A percentile compares a stretch with the other conserved stretches of the same genome.
Conservation (phyloP, 2,329 filamentous ascomycete genomes). For the Fusarium sarcochroum region DNA sequence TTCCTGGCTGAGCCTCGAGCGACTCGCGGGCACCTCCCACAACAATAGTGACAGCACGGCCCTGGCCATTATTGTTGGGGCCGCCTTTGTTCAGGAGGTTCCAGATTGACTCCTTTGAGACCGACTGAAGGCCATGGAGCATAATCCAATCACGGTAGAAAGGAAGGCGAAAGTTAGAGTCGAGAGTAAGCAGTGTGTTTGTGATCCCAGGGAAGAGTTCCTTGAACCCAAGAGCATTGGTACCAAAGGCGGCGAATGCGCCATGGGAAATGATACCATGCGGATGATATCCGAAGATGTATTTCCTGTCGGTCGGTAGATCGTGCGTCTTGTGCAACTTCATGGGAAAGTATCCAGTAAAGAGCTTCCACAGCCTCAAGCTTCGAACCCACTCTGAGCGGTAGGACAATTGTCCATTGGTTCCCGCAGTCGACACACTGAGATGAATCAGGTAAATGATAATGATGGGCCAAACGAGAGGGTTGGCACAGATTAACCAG, state of each 20-base stretch:
- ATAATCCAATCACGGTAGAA: conserved; percentile 96
- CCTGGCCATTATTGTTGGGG: conserved; percentile 83
- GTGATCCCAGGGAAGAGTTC: conserved; percentile 94
- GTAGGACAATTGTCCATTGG: conserved; percentile 79
- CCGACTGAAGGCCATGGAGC: conserved; percentile 86
- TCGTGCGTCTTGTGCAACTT: conserved; percentile 86
- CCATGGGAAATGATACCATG: conserved; percentile 98
- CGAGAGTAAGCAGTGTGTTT: conserved; percentile 93
- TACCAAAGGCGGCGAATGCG: conserved; percentile 92
- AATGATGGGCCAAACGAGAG: conserved; percentile 87
- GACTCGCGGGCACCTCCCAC: conserved; percentile 93
- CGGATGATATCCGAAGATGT: conserved; percentile 97
- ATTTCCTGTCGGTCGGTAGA: conserved; percentile 86
- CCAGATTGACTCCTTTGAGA: conserved; percentile 92
- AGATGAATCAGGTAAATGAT: conserved; percentile 86
- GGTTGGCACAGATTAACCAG: conserved; percentile 92
- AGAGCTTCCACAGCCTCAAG: conserved; percentile 85
- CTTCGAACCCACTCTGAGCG: conserved; percentile 82
- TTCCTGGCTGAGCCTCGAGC: conserved; percentile 86
- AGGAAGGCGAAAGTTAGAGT: conserved; percentile 94
- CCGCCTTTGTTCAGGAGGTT: conserved; percentile 88
- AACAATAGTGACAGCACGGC: conserved; percentile 96
- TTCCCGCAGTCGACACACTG: conserved; percentile 82
- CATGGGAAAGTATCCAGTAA: conserved; percentile 93
- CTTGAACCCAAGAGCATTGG: conserved; percentile 88